These are phyloP conservation scores for Blastobotrys serpentis DNA, from an alignment of 1,139 yeast genomes.

Conservation along the genomic window DNA sequence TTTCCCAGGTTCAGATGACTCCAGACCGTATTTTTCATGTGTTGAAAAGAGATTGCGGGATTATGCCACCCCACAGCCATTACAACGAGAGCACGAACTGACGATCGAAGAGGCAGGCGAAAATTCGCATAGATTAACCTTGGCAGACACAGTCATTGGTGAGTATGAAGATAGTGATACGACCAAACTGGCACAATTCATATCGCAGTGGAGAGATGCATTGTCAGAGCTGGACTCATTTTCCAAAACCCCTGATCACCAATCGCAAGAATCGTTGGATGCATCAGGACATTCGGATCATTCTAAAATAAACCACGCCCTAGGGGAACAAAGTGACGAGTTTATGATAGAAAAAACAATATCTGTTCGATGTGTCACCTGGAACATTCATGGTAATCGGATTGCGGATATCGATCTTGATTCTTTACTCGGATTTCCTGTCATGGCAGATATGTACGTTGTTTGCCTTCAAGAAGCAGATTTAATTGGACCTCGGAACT, in stretches of 20 bases:
- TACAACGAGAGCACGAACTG: conserved; percentile 15
- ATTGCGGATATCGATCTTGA: conserved; percentile 30
- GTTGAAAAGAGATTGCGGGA: conserved; percentile 24
- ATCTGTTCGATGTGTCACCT: conserved; percentile 40
- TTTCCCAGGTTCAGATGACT: conserved; percentile 22
- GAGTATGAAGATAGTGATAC: conserved; percentile 21
- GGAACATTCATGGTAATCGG: conserved; percentile 50
- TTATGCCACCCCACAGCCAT: conserved; percentile 21
- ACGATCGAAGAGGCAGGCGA: conserved; percentile 13
- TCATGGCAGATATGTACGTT: conserved; percentile 42
- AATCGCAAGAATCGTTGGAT: background rate
- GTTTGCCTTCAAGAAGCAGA: conserved; percentile 54
- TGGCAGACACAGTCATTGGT: conserved; percentile 34
- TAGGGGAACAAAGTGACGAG: conserved; percentile 7
- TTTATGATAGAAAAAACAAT: conserved; percentile 25
- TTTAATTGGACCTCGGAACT: conserved; percentile 45
- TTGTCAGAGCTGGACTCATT: conserved; percentile 20
- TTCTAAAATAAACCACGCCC: conserved; percentile 7
- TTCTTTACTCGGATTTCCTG: conserved; percentile 28
- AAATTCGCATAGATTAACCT: conserved; percentile 20
- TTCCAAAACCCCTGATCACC: background rate
- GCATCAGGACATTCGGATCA: background rate
- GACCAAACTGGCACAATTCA: conserved; percentile 27
- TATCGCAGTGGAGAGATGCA: conserved; percentile 31
- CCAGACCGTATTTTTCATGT: conserved; percentile 28